Base-by-base conservation (phyloP, 305 asterid genomes). In the Andrographis paniculata region DNA sequence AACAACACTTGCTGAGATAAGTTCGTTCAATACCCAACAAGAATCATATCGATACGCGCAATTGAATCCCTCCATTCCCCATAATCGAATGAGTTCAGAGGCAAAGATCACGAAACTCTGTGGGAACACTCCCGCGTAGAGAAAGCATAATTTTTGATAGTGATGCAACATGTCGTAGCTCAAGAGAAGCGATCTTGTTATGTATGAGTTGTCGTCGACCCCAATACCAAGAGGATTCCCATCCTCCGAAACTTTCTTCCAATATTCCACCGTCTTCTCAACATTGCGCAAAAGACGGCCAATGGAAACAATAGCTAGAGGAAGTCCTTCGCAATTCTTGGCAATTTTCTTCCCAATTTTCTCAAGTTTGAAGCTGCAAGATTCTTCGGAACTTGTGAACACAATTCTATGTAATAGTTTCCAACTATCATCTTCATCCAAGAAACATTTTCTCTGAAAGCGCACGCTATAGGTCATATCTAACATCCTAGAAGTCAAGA, bases 21-120 rank as follows among this genome's bases (percentile, higher is more conserved):
- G 68, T 9, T 67, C 59, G 14, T 2, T 1, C 30, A 67, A 31
- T n/a, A n/a, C n/a, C n/a, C n/a, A n/a, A n/a, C n/a, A 19, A 17
- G 44, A 14, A 39, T 48, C 37, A 35, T 3, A 23, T 15, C 18
- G n/a, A 6, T 20, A 22, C 24, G 36, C 12, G 14, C 7, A 16
- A 11, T 14, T 45, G 14, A n/a, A n/a, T 16, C 36, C 8, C 13
- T 9, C n/a, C 14, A 28, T 28, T n/a, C 14, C 36, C 36, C 50
- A 45, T 5, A n/a, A 45, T 1, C 15, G 14, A 16, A 45, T 23
- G 15, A 45, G 20, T 14, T 22, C 7, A n/a, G 19, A 7, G 1
- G 4, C 20, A n/a, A 5, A 9, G 30, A 46, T 27, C 20, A 14
- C 6, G 1, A 16, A 46, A 15, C 14, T 16, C 14, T 17, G n/a